Evolutionary conservation across 257 asterid species (phyloP).

Genomic region (Petunia secreta): DNA sequence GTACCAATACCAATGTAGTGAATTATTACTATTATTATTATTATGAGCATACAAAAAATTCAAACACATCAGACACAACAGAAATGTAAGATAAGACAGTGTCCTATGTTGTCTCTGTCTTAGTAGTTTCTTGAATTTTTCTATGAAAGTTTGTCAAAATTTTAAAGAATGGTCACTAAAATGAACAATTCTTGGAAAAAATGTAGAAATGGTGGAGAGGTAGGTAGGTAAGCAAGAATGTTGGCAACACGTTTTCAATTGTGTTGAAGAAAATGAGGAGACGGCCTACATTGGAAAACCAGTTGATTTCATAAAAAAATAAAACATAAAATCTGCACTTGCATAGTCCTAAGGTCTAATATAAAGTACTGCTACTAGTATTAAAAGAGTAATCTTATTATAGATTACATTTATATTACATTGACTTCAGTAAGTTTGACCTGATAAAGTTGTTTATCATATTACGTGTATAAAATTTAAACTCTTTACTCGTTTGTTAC

Average conservation of each 20-base stretch:
- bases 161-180: neutral
- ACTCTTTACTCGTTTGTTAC: too few species aligned
- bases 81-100: neutral
- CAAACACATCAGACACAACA: constrained; percentile 41
- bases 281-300: neutral
- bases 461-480: too few species aligned
- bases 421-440: too few species aligned
- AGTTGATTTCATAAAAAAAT: too few species aligned
- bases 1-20: constrained; percentile 44
- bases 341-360: too few species aligned
- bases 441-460: too few species aligned
- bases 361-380: too few species aligned
- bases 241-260: constrained; percentile 40
- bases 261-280: neutral
- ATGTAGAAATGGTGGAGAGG: constrained; percentile 27
- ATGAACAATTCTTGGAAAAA: neutral
- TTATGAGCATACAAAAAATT: constrained; percentile 30
- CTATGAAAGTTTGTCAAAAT: neutral
- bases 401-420: too few species aligned
- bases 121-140: neutral
- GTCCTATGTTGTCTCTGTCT: neutral
- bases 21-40: constrained; percentile 3
- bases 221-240: constrained; percentile 51
- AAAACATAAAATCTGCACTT: too few species aligned
- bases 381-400: too few species aligned